phyloP scores from a whole-genome alignment of 2,329 filamentous ascomycete species.

The Aphanocladium album region DNA sequence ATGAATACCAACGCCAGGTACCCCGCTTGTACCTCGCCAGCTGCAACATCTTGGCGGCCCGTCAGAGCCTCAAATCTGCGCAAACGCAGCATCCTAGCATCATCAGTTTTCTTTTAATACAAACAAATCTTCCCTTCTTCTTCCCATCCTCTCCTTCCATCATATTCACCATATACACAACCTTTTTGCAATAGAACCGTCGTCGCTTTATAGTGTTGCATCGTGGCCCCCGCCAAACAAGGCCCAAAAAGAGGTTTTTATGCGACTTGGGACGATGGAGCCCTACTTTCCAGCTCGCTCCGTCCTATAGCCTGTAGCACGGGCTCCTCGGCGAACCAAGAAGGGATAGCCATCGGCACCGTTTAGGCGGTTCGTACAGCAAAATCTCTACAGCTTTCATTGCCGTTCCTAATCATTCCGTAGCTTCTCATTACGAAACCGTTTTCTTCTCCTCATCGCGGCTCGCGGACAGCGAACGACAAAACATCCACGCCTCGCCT shows the following conservation, averaged over 20 bases:
- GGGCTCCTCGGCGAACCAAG: neutral
- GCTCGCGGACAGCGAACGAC: slow-evolving; percentile 8
- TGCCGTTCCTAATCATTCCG: slow-evolving; percentile 6
- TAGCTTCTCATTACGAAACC: neutral
- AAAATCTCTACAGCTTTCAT: neutral
- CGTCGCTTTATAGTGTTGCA: slow-evolving; percentile 5
- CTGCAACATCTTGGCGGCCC: neutral
- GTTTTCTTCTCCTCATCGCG: neutral
- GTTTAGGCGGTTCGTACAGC: neutral
- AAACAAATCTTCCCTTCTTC: neutral
- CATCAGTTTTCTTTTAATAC: neutral
- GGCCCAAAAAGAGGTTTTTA: slow-evolving; percentile 4
- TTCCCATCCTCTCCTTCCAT: neutral
- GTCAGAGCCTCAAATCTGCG: slow-evolving; percentile 4
- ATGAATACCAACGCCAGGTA: neutral
- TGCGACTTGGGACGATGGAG: neutral
- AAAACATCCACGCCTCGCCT: neutral
- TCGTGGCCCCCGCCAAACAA: slow-evolving; percentile 5
- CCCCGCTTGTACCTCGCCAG: neutral
- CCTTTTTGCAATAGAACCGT: neutral
- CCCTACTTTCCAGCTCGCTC: neutral
- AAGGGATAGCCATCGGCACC: neutral
- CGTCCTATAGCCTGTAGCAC: neutral
- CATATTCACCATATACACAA: neutral
- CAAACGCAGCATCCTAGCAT: slow-evolving; percentile 3